These are phyloP conservation scores for Ophiosphaerella narmari DNA, from an alignment of 2,329 filamentous ascomycete species.

Conservation along the genomic window DNA sequence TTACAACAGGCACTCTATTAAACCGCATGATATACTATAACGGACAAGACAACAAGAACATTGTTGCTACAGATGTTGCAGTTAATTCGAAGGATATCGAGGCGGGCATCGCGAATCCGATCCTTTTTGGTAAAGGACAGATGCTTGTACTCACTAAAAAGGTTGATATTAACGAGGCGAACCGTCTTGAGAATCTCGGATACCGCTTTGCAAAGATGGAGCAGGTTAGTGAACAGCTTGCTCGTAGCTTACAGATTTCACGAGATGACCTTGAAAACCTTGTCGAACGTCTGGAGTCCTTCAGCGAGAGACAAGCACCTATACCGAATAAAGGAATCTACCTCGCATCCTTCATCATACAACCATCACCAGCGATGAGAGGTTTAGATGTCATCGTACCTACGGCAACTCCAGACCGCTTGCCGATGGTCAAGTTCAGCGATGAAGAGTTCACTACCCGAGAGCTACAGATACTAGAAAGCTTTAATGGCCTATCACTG, in stretches of 20 bases:
- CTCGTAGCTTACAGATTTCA: constrained; percentile 75
- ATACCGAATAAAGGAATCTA: constrained; percentile 55
- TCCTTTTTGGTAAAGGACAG: constrained; percentile 70
- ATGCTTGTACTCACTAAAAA: constrained; percentile 78
- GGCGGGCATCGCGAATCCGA: constrained; percentile 36
- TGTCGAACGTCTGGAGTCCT: constrained; percentile 69
- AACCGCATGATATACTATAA: constrained; percentile 61
- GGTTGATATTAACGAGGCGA: constrained; percentile 63
- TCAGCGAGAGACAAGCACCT: constrained; percentile 36
- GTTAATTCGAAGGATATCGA: constrained; percentile 45
- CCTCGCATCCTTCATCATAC: constrained; percentile 47
- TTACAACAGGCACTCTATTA: constrained; percentile 67
- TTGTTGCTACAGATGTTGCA: constrained; percentile 30
- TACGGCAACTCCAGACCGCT: constrained; percentile 44
- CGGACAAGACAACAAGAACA: constrained; percentile 22
- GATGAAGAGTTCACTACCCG: constrained; percentile 30
- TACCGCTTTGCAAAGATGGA: constrained; percentile 70
- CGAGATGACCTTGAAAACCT: constrained; percentile 63
- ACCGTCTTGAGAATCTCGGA: constrained; percentile 69
- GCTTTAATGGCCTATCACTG: constrained; percentile 32
- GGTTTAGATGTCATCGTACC: constrained; percentile 53
- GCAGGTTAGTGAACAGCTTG: constrained; percentile 69
- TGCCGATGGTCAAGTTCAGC: constrained; percentile 52
- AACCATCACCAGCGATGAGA: constrained; percentile 44
- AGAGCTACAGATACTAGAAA: constrained; percentile 26